Evolutionary conservation across 345 rosid genomes (phyloP).

Genomic region (Populus ilicifolia): DNA sequence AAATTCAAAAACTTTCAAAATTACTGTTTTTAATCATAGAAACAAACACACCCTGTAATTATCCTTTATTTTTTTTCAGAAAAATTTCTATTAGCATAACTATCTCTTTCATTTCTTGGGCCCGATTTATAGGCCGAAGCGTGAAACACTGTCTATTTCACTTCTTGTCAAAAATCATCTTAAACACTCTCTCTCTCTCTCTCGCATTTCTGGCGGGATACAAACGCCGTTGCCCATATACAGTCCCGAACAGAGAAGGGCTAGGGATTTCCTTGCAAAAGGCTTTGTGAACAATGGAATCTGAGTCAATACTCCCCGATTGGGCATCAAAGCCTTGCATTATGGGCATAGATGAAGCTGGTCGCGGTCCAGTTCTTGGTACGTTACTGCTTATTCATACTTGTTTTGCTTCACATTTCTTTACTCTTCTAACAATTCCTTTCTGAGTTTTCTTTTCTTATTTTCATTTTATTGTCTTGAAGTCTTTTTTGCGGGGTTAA

Average conservation of each 20-base stretch:
- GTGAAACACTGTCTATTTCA: neutral
- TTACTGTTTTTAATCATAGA: too few relatives aligned
- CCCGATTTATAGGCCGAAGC: neutral
- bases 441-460: constrained; percentile 1
- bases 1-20: too few relatives aligned
- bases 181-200: neutral
- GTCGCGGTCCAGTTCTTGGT: constrained; percentile 94
- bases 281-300: constrained; percentile 27
- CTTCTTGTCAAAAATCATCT: neutral
- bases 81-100: too few relatives aligned
- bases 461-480: neutral
- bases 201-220: neutral
- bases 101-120: neutral
- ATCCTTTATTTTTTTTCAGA: too few relatives aligned
- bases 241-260: neutral
- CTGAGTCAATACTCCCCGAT: constrained; percentile 35
- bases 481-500: neutral
- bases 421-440: neutral
- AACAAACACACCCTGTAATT: too few relatives aligned
- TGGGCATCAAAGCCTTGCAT: constrained; percentile 86
- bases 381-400: neutral
- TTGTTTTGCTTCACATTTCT: neutral
- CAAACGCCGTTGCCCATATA: neutral
- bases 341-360: constrained; percentile 96
- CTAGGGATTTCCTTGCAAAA: neutral